Conservation (phyloP, 2,329 filamentous ascomycete genomes). For the Cladorrhinum sp. region DNA sequence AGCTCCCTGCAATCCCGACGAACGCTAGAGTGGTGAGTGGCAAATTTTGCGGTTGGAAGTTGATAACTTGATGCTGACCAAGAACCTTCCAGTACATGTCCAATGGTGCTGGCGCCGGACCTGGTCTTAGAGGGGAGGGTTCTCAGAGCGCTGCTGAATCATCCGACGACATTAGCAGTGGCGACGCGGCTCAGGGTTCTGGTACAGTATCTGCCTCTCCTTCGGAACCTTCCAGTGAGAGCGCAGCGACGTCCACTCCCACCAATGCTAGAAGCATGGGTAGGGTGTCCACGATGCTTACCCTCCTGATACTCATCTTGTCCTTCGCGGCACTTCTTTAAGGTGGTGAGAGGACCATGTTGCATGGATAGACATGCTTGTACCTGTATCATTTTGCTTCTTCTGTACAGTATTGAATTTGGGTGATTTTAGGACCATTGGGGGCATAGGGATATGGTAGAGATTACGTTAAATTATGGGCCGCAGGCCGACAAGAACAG, state of each 20-base stretch:
- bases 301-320: slow-evolving; percentile 35
- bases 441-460: neutral
- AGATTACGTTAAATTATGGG: neutral
- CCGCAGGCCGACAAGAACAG: neutral
- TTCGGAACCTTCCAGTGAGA: slow-evolving; percentile 34
- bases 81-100: slow-evolving; percentile 44
- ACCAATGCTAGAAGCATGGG: slow-evolving; percentile 34
- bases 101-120: slow-evolving; percentile 51
- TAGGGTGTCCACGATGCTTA: slow-evolving; percentile 36
- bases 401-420: slow-evolving; percentile 3
- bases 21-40: slow-evolving; percentile 39
- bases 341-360: neutral
- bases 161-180: slow-evolving; percentile 44
- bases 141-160: slow-evolving; percentile 49
- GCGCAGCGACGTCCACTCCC: slow-evolving; percentile 20
- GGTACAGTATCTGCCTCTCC: slow-evolving; percentile 37
- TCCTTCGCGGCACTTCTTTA: slow-evolving; percentile 28
- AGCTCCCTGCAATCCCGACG: slow-evolving; percentile 51
- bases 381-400: slow-evolving; percentile 5
- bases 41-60: slow-evolving; percentile 8
- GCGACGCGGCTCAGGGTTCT: slow-evolving; percentile 39
- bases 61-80: neutral
- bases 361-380: slow-evolving; percentile 8
- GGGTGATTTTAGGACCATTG: neutral
- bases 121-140: slow-evolving; percentile 50